Percentiles rank a stretch among this genome's conserved stretches.
These are phyloP conservation scores for Fimicolochytrium jonesii DNA, from an alignment of 192 early-diverging fungal genomes.

Conservation along the genomic window DNA sequence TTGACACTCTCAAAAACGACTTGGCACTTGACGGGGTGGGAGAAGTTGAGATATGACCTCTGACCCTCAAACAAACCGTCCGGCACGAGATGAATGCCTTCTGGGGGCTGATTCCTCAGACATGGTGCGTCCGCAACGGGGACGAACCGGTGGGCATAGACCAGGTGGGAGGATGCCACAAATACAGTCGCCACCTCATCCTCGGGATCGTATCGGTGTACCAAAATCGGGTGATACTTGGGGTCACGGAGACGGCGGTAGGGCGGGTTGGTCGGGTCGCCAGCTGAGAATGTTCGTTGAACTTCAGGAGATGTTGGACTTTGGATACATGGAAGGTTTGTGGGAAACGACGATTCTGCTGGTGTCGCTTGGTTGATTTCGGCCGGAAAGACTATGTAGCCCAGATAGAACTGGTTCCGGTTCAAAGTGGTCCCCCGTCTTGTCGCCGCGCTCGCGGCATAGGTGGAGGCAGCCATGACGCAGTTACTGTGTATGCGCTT, in stretches of 20 bases:
- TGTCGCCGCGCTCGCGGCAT: background rate
- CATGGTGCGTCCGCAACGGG: background rate
- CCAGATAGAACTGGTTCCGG: background rate
- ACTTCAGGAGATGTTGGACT: background rate
- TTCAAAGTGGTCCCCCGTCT: background rate
- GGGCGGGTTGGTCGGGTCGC: background rate
- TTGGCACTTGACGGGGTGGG: no score
- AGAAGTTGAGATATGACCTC: no score
- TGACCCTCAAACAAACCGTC: no score
- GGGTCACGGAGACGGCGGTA: background rate
- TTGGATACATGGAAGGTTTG: no score
- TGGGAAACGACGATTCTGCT: background rate
- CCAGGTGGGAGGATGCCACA: background rate
- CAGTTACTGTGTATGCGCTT: no score
- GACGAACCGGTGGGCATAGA: background rate
- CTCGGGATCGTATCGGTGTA: background rate
- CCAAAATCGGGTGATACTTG: constrained; percentile 2
- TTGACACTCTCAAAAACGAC: no score
- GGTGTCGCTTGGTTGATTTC: background rate
- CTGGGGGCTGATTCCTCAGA: no score
- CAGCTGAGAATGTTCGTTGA: background rate
- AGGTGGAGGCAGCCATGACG: no score
- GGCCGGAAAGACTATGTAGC: background rate
- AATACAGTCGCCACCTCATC: background rate
- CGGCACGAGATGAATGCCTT: no score